A percentile compares a stretch with the other conserved stretches of the same genome.
phyloP scores from a whole-genome alignment of 163 green algal species.

The Scenedesmus sp. region DNA sequence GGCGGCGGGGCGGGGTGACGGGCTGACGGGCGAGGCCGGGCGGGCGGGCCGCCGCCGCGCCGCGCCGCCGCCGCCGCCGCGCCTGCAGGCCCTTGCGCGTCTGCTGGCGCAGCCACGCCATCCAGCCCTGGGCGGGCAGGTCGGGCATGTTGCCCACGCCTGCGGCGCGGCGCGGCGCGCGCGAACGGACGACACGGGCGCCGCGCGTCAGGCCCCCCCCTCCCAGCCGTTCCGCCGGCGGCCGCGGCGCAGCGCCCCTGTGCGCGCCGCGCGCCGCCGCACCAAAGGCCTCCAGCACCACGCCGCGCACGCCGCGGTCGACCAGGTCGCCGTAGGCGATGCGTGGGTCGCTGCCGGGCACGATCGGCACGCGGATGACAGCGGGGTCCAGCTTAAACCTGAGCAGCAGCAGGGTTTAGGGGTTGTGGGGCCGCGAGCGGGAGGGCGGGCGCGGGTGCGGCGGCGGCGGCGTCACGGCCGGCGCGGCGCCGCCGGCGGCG shows the following conservation, averaged over 20 bases:
- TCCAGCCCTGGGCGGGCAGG: constrained; percentile 65
- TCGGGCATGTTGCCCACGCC: constrained; percentile 93
- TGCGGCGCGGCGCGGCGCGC: too few species aligned
- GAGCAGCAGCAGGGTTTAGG: not conserved
- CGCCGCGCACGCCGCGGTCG: constrained; percentile 45
- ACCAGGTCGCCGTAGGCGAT: constrained; percentile 75
- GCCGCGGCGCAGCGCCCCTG: too few species aligned
- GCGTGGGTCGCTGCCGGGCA: constrained; percentile 83
- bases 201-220: too few species aligned
- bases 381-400: constrained; percentile 70
- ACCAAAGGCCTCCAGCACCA: constrained; percentile 87
- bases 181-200: too few species aligned
- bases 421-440: too few species aligned
- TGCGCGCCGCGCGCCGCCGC: too few species aligned
- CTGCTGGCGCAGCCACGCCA: constrained; percentile 87
- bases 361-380: constrained; percentile 88
- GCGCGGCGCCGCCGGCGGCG: too few species aligned
- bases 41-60: not conserved
- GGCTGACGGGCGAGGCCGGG: not conserved
- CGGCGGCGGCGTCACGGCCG: too few species aligned
- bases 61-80: not conserved
- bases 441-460: too few species aligned
- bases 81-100: constrained; percentile 74
- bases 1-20: not conserved
- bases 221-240: too few species aligned